Conservation (phyloP, 768 basidiomycete species). For the Russula olivacea region DNA sequence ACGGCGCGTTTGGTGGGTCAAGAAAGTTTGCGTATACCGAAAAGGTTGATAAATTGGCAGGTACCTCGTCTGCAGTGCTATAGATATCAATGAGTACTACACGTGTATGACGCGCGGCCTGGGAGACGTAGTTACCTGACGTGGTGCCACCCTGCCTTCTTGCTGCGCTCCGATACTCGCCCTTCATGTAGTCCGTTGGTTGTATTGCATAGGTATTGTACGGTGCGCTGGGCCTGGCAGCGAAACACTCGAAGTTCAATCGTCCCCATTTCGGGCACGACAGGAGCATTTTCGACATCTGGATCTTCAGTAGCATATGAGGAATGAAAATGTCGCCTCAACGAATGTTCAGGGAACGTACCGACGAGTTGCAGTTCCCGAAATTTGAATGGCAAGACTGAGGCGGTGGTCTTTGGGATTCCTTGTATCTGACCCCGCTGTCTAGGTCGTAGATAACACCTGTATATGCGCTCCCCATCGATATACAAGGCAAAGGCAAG, state of each 20-base stretch:
- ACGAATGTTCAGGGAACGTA: background rate
- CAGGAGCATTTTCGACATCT: slow-evolving; percentile 6
- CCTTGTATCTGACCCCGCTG: background rate
- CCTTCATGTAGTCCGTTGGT: background rate
- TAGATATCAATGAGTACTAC: background rate
- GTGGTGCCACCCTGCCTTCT: slow-evolving; percentile 22
- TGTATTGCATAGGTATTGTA: too few relatives aligned
- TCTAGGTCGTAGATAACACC: background rate
- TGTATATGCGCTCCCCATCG: background rate
- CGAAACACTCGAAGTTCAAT: slow-evolving; percentile 17
- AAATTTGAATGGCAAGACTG: slow-evolving; percentile 15
- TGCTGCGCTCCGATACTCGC: slow-evolving; percentile 17
- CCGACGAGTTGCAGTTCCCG: slow-evolving; percentile 15
- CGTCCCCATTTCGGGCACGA: slow-evolving; percentile 11
- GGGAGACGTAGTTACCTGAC: background rate
- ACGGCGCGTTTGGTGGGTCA: background rate
- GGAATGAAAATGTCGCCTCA: too few relatives aligned
- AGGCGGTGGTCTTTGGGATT: background rate
- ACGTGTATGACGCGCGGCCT: background rate
- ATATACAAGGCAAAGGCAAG: background rate
- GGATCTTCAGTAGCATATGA: too few relatives aligned
- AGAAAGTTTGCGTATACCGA: background rate
- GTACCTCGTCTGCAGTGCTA: slow-evolving; percentile 15
- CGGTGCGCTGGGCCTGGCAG: background rate
- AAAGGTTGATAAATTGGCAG: background rate